phyloP scores from a whole-genome alignment of 169 alveolate species.

The Eimeria acervulina region DNA sequence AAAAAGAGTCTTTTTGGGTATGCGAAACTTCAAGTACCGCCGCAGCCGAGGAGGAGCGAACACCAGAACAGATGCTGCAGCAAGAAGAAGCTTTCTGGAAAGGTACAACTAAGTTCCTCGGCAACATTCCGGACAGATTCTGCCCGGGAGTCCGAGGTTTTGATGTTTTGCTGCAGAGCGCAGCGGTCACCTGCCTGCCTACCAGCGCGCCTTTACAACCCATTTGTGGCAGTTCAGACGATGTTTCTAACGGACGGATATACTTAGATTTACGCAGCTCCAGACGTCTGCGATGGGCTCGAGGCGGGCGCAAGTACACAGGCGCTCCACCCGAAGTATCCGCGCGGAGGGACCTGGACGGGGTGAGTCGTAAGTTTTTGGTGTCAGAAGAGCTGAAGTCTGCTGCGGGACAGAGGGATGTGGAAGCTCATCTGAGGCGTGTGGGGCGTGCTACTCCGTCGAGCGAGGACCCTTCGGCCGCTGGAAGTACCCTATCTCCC shows the following conservation, averaged over 20 bases:
- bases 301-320: not conserved
- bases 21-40: not conserved
- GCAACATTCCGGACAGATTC: constrained; percentile 24
- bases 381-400: not conserved
- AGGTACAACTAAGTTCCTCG: not conserved
- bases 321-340: not conserved
- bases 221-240: not conserved
- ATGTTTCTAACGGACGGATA: not conserved
- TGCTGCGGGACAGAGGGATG: not conserved
- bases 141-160: constrained; percentile 68
- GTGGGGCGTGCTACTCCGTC: not conserved
- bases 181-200: constrained; percentile 45
- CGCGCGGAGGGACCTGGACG: not conserved
- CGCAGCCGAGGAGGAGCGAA: not conserved
- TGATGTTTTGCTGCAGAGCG: constrained; percentile 24
- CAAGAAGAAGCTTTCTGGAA: constrained; percentile 8
- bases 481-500: not conserved
- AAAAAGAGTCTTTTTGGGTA: not conserved
- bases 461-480: not conserved
- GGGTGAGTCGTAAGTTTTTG: not conserved
- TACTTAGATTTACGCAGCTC: not conserved
- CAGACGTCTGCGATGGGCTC: constrained; percentile 21
- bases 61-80: not conserved
- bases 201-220: constrained; percentile 31
- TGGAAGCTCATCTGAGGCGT: not conserved